phyloP scores from a whole-genome alignment of 2,329 filamentous ascomycete genomes.

The Pseudocercospora macadamiae region DNA sequence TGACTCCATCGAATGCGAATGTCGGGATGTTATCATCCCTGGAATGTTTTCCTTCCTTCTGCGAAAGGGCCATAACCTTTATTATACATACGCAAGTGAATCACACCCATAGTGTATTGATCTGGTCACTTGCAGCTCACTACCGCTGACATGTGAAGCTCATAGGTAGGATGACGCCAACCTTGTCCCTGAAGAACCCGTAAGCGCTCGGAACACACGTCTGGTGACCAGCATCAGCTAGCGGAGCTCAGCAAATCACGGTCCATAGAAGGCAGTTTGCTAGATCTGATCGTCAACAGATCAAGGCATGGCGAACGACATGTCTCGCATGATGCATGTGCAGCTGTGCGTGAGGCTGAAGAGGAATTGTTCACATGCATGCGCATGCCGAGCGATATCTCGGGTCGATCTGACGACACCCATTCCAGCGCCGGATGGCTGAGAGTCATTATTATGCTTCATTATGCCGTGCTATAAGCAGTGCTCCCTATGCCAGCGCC shows the following conservation, averaged over 20 bases:
- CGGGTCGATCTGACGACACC: too few species aligned
- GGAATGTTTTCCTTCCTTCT: too few species aligned
- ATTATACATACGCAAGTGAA: not conserved
- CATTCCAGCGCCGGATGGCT: not conserved
- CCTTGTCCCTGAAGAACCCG: not conserved
- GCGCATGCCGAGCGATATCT: too few species aligned
- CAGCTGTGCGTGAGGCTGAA: not conserved
- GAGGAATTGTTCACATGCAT: not conserved
- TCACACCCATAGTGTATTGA: too few species aligned
- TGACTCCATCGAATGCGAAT: not conserved
- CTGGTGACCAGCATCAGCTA: too few species aligned
- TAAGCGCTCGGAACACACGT: too few species aligned
- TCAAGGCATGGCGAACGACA: not conserved
- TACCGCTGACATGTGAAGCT: not conserved
- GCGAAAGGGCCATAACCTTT: not conserved
- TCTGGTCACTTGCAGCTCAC: too few species aligned
- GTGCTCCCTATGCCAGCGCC: not conserved
- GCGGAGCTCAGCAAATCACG: slow-evolving; percentile 1
- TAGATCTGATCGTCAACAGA: not conserved
- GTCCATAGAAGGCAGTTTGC: not conserved
- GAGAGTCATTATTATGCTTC: slow-evolving; percentile 10
- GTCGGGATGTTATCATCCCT: too few species aligned
- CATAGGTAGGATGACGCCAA: not conserved
- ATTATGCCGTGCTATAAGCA: slow-evolving; percentile 6
- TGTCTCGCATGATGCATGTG: not conserved